Evolutionary conservation across 805 yeast genomes (phyloP).

Genomic region (Sugiyamaella valdiviana): DNA sequence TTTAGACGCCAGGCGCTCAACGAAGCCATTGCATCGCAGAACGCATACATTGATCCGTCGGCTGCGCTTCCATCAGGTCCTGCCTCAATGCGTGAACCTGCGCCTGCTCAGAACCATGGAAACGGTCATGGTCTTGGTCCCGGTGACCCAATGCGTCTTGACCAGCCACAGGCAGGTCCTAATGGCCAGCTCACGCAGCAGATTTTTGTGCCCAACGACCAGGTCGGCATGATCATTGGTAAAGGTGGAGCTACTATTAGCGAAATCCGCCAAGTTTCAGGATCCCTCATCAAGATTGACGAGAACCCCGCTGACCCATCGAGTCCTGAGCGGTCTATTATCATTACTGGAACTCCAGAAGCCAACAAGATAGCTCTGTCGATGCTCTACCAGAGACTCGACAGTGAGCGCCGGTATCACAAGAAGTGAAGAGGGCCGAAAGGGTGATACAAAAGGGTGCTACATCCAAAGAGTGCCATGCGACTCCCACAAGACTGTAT

Average conservation of each 20-base stretch:
- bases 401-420: constrained; percentile 3
- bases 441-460: too few species aligned
- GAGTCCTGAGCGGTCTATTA: constrained; percentile 25
- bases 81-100: constrained; percentile 2
- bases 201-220: constrained; percentile 66
- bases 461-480: too few species aligned
- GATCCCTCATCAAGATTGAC: constrained; percentile 68
- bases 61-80: constrained; percentile 6
- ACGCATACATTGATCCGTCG: constrained; percentile 11
- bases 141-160: background rate
- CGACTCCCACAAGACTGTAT: too few species aligned
- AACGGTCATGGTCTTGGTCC: background rate
- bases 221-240: constrained; percentile 81
- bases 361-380: constrained; percentile 26
- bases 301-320: constrained; percentile 27
- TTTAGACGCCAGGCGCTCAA: constrained; percentile 19
- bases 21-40: constrained; percentile 8
- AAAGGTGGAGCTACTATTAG: constrained; percentile 78
- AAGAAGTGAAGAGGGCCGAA: constrained; percentile 24
- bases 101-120: constrained; percentile 5
- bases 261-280: constrained; percentile 67
- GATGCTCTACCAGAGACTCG: constrained; percentile 21
- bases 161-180: constrained; percentile 5
- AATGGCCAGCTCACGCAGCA: constrained; percentile 48
- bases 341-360: constrained; percentile 24